phyloP scores from a whole-genome alignment of 1,284 basidiomycete species.

The Apiotrichum gamsii region DNA sequence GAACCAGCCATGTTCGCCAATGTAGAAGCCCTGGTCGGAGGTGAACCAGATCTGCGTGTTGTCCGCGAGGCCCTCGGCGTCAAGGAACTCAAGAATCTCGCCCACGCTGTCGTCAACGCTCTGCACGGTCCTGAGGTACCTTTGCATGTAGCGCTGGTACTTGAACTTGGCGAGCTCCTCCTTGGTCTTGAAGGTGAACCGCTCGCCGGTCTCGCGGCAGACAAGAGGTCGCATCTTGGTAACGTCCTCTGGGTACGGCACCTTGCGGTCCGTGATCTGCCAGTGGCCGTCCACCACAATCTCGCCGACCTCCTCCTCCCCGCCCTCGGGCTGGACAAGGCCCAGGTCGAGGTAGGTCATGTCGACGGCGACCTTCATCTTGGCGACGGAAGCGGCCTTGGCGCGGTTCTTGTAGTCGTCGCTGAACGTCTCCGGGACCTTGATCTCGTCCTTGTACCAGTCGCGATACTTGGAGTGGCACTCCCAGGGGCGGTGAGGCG shows the following conservation, averaged over 20 bases:
- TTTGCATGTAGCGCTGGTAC: constrained; percentile 26
- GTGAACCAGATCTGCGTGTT: constrained; percentile 24
- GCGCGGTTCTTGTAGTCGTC: constrained; percentile 27
- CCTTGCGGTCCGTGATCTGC: background rate
- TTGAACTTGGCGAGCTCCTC: constrained; percentile 20
- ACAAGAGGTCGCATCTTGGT: constrained; percentile 14
- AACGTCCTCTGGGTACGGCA: constrained; percentile 20
- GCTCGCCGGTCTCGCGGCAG: constrained; percentile 14
- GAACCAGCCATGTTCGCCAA: constrained; percentile 31
- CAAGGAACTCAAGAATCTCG: constrained; percentile 20
- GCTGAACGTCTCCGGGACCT: constrained; percentile 22
- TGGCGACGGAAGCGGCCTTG: constrained; percentile 22
- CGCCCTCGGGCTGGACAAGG: constrained; percentile 22
- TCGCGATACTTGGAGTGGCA: constrained; percentile 22
- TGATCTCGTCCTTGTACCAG: constrained; percentile 21
- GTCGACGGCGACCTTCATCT: constrained; percentile 22
- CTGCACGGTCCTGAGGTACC: constrained; percentile 23
- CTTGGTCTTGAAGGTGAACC: constrained; percentile 19
- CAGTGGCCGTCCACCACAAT: background rate
- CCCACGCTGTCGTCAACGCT: constrained; percentile 25
- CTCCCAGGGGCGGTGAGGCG: constrained; percentile 26
- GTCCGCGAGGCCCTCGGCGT: constrained; percentile 12
- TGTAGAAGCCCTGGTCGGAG: constrained; percentile 24
- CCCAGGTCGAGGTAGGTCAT: constrained; percentile 24
- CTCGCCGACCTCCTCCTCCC: constrained; percentile 9